Evolutionary conservation across 805 yeast genomes (phyloP).

Genomic region (Ogataea siamensis): DNA sequence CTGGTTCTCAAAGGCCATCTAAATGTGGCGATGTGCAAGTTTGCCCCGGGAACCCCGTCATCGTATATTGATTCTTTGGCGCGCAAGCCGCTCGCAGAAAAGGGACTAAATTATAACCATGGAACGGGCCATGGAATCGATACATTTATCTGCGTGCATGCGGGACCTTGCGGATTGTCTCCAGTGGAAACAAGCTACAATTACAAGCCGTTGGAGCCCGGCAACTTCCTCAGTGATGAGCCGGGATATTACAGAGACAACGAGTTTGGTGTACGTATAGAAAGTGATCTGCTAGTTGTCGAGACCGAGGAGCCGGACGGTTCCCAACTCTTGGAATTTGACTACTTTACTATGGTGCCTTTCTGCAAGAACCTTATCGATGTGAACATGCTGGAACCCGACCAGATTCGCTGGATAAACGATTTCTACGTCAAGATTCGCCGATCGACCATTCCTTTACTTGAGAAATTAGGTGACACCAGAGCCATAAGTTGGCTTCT

Average conservation of each 20-base stretch:
- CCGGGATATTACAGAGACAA: conserved; percentile 94
- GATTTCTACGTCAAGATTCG: conserved; percentile 60
- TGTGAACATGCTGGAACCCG: conserved; percentile 46
- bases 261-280: conserved; percentile 87
- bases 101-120: conserved; percentile 85
- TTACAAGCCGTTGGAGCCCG: conserved; percentile 54
- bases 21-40: conserved; percentile 74
- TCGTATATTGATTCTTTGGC: conserved; percentile 77
- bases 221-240: conserved; percentile 83
- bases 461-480: conserved; percentile 55
- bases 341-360: conserved; percentile 83
- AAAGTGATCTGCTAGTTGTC: conserved; percentile 70
- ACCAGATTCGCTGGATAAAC: conserved; percentile 70
- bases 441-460: conserved; percentile 45
- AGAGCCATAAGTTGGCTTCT: conserved; percentile 68
- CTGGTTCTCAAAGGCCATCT: conserved; percentile 89
- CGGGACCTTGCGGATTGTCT: conserved; percentile 87
- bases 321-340: conserved; percentile 62
- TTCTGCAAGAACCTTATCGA: conserved; percentile 78
- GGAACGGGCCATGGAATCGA: conserved; percentile 99
- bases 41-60: conserved; percentile 77
- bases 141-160: conserved; percentile 85
- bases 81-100: conserved; percentile 75
- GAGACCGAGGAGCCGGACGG: conserved; percentile 39
- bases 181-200: conserved; percentile 32